Base-by-base conservation (phyloP, 202 grass and related monocot genomes). In the Panicum hallii region DNA sequence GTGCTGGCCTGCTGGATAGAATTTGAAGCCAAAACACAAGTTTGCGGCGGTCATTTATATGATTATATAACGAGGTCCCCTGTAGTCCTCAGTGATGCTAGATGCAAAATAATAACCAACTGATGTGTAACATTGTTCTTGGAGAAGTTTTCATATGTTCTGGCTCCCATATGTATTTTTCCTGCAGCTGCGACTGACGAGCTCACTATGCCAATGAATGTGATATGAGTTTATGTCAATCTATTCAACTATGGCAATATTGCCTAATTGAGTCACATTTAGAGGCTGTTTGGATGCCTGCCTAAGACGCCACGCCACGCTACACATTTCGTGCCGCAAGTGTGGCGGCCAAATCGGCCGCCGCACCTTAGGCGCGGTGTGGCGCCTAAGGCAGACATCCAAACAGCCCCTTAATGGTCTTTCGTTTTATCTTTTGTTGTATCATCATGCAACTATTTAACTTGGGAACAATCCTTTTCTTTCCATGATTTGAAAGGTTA, bases 31-130 rank as follows among this genome's bases (percentile, higher is more conserved):
- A 79, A 57, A 78, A 50, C 44, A 61, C 45, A 49, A 60, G 30
- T 22, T 34, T 64, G 72, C 64, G 36, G 22, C 32, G 9, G 16
- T 20, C 83, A 78, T 63, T 71, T 83, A 23, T 11, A 63, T 77
- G 30, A 48, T 53, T 55, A 12, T 15, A 72, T 71, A 9, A 30
- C 14, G 17, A 64, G 34, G 53, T 63, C 7, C 4, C 53, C 15
- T 60, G 11, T 10, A 58, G 32, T 49, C 45, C 19, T 70, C 54
- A 70, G 63, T 22, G 7, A 13, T 41, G 46, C 63, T 23, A 14
- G 34, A 45, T 70, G 46, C 32, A 19, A 32, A 80, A 63, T 75
- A 89, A 89, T 62, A 75, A 76, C 30, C 26, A 26, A 19, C 62
- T 69, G 79, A 11, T 76, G 58, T 67, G 48, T 58, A 52, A 20